Percentiles rank a stretch among this genome's conserved stretches.
Evolutionary conservation across 1,284 basidiomycete species (phyloP).

Genomic region (Jaminaea rosea): DNA sequence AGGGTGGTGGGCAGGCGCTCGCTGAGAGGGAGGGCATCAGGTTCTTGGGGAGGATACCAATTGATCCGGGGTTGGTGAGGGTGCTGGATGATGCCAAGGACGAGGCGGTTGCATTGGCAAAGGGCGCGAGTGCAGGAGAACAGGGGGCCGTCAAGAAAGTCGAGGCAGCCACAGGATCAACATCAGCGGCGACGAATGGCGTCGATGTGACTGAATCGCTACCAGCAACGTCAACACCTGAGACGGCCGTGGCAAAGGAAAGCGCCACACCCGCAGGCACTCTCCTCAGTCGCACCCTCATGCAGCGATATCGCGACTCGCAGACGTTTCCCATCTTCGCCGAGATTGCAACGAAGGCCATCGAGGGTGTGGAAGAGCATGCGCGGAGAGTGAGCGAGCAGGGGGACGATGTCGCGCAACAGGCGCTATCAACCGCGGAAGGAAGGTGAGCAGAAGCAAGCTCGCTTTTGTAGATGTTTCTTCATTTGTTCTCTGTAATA

Average conservation of each 20-base stretch:
- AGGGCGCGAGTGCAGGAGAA: not conserved
- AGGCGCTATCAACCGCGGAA: too few species aligned
- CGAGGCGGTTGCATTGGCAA: constrained; percentile 13
- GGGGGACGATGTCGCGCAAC: not conserved
- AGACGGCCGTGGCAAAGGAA: not conserved
- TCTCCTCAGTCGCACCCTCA: constrained; percentile 26
- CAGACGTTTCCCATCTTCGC: constrained; percentile 44
- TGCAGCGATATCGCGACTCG: constrained; percentile 32
- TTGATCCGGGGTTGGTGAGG: constrained; percentile 83
- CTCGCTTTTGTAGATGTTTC: too few species aligned
- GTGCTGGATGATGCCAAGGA: constrained; percentile 65
- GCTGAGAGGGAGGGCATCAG: constrained; percentile 63
- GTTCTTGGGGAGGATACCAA: constrained; percentile 83
- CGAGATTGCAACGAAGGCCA: constrained; percentile 9
- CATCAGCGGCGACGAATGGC: not conserved
- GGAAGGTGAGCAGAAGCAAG: too few species aligned
- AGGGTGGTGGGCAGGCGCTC: constrained; percentile 70
- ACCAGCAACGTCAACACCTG: not conserved
- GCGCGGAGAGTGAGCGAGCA: not conserved
- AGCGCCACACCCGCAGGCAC: constrained; percentile 22
- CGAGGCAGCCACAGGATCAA: not conserved
- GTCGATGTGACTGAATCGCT: not conserved
- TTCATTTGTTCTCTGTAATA: not conserved
- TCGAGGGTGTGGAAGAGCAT: not conserved
- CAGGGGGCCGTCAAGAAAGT: not conserved